Percentiles rank a stretch among this genome's conserved stretches.
phyloP scores from a whole-genome alignment of 805 yeast genomes.

The Saccharomycopsis capsularis region DNA sequence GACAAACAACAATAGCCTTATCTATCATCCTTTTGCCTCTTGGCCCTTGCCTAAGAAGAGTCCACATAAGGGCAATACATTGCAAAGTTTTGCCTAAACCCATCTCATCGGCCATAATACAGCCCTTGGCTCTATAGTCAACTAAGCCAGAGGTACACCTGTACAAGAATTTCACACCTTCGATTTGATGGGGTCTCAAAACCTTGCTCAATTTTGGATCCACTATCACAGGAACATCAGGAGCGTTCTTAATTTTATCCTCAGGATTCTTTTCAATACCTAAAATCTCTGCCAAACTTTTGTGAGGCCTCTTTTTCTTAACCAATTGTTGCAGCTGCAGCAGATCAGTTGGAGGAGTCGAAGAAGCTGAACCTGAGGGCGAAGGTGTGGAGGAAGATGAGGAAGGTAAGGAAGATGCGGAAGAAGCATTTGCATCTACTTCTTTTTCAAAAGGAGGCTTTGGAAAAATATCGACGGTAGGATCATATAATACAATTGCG shows the following conservation, averaged over 20 bases:
- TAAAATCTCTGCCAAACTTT: constrained; percentile 69
- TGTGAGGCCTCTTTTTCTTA: constrained; percentile 42
- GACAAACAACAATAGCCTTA: constrained; percentile 90
- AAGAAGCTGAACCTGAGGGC: constrained; percentile 3
- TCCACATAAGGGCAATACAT: constrained; percentile 81
- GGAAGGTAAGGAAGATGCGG: neutral
- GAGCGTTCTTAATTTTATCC: constrained; percentile 45
- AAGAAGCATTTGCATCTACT: constrained; percentile 21
- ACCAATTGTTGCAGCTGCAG: neutral
- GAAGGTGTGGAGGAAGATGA: neutral
- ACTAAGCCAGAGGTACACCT: constrained; percentile 85
- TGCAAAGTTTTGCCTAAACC: constrained; percentile 88
- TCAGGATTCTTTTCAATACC: constrained; percentile 56
- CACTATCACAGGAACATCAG: constrained; percentile 91
- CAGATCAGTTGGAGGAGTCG: neutral
- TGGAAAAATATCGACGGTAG: constrained; percentile 62
- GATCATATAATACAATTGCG: constrained; percentile 92
- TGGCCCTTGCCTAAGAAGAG: constrained; percentile 81
- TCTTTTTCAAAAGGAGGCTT: constrained; percentile 23
- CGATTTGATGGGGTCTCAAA: constrained; percentile 92
- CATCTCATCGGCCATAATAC: constrained; percentile 98
- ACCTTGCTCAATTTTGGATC: constrained; percentile 83
- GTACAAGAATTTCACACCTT: constrained; percentile 87
- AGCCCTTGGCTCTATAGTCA: constrained; percentile 81
- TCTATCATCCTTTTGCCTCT: constrained; percentile 72